Base-by-base conservation (phyloP, 176 grass and related monocot genomes). In the Typha latifolia region DNA sequence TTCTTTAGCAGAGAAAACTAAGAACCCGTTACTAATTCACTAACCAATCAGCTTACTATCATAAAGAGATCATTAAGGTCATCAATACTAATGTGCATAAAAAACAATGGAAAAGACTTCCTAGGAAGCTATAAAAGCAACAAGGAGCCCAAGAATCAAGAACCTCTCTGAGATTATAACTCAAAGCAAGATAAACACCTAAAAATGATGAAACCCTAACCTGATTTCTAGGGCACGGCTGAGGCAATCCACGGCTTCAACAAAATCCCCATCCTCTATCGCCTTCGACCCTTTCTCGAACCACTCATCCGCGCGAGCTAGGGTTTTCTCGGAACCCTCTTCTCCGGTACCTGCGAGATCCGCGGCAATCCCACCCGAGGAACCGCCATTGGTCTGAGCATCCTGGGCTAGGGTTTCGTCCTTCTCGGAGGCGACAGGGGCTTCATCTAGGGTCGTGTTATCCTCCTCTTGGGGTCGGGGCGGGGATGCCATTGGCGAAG, bases 221-320 rank as follows among this genome's bases (percentile, higher is more conserved):
- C 86, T 87, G 81, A 93, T 90, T 67, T 99, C 89, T 69, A 99
- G 89, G 66, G 89, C 83, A 57, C 81, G 86, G 79, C 94, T 90
- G 73, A 99, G 86, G 63, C 78, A 87, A 80, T 99, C 89, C 12
- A 80, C 89, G 72, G 94, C 89, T 10, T 83, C 86, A 23, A 78
- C 81, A 62, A 80, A 87, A 62, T 93, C 94, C 29, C 74, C 94
- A 2, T 87, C 94, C 83, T 99, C 86, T 72, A 93, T 90, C 48
- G 94, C 89, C 67, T 85, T 93, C 32, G 94, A 93, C 6, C 94
- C 89, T 69, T 62, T 53, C 52, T 85, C 81, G 73, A 90, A 93
- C 27, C 90, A 77, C 64, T 85, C 89, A 53, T 93, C 81, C 66
- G 94, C 94, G 63, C 32, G 62, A 43, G 80, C 79, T 87, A 99